These are phyloP conservation scores for Talaromyces pinophilus DNA, from an alignment of 2,329 filamentous ascomycete species.

Conservation along the genomic window DNA sequence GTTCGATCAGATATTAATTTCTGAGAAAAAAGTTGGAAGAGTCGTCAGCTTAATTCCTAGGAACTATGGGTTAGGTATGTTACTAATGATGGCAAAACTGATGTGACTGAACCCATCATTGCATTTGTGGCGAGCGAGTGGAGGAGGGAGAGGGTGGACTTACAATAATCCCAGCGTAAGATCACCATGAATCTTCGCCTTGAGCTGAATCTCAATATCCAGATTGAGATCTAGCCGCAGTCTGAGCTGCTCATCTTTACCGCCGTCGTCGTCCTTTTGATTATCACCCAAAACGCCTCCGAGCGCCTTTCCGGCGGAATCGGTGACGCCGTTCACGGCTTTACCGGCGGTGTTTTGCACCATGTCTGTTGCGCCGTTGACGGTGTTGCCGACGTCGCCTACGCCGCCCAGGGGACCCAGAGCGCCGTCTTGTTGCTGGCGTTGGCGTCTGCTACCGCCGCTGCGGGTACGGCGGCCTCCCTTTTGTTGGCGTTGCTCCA, in stretches of 20 bases:
- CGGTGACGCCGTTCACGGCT: constrained; percentile 46
- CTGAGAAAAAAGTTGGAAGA: constrained; percentile 17
- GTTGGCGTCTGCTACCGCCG: constrained; percentile 49
- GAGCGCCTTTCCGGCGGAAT: constrained; percentile 47
- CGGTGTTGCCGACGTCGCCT: constrained; percentile 57
- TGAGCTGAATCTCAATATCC: constrained; percentile 80
- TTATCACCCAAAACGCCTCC: constrained; percentile 43
- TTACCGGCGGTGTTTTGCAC: constrained; percentile 53
- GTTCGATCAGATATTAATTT: background rate
- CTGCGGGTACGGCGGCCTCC: constrained; percentile 56
- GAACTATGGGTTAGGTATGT: constrained; percentile 26
- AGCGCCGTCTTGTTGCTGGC: constrained; percentile 36
- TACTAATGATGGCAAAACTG: constrained; percentile 21
- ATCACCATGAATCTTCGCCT: constrained; percentile 83
- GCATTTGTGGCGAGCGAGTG: background rate
- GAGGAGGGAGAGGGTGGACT: constrained; percentile 41
- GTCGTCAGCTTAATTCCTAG: constrained; percentile 23
- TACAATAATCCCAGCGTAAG: constrained; percentile 76
- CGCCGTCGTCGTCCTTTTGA: constrained; percentile 38
- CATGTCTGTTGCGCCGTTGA: constrained; percentile 56
- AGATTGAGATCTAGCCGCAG: constrained; percentile 75
- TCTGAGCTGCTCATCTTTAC: constrained; percentile 66
- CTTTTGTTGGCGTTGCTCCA: constrained; percentile 51
- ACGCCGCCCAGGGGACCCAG: constrained; percentile 56
- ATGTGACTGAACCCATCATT: background rate